Conservation (phyloP, 352 stramenopile genomes). For the Phytophthora quininea region DNA sequence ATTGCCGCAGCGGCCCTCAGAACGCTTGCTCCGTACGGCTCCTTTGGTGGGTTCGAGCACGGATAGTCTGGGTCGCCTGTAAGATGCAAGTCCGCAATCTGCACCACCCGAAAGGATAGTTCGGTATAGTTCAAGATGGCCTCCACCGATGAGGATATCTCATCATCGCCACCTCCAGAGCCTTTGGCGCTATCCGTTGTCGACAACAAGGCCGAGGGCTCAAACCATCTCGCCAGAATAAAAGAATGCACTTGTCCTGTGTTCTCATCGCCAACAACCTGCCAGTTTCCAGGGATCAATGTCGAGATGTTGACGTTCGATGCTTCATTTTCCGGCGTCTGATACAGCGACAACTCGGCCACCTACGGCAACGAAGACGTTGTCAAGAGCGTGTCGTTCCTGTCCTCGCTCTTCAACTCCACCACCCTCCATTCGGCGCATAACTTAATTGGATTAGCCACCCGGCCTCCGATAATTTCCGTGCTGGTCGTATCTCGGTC, state of each 20-base stretch:
- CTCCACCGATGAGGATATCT: slow-evolving; percentile 34
- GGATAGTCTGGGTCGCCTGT: slow-evolving; percentile 44
- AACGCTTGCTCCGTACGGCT: slow-evolving; percentile 29
- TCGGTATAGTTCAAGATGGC: slow-evolving; percentile 14
- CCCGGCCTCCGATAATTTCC: slow-evolving; percentile 25
- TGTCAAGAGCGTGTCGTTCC: slow-evolving; percentile 9
- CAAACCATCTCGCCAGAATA: slow-evolving; percentile 26
- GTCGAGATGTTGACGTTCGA: slow-evolving; percentile 22
- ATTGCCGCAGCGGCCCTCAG: slow-evolving; percentile 35
- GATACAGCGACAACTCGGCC: slow-evolving; percentile 31
- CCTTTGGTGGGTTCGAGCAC: slow-evolving; percentile 33
- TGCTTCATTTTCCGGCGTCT: slow-evolving; percentile 31
- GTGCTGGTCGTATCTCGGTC: slow-evolving; percentile 2
- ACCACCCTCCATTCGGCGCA: slow-evolving; percentile 30
- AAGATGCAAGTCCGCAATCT: slow-evolving; percentile 74
- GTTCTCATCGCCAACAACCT: slow-evolving; percentile 23
- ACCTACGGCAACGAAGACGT: slow-evolving; percentile 33
- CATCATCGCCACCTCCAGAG: slow-evolving; percentile 8
- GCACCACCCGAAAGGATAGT: slow-evolving; percentile 65
- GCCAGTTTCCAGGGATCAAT: slow-evolving; percentile 30
- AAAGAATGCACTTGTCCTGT: slow-evolving; percentile 26
- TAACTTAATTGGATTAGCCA: slow-evolving; percentile 18
- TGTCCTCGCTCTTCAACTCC: slow-evolving; percentile 13
- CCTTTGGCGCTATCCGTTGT: background rate
- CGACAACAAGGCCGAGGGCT: slow-evolving; percentile 21